Base-by-base conservation (phyloP, 2,329 filamentous ascomycete genomes). In the Diaporthe velutina region DNA sequence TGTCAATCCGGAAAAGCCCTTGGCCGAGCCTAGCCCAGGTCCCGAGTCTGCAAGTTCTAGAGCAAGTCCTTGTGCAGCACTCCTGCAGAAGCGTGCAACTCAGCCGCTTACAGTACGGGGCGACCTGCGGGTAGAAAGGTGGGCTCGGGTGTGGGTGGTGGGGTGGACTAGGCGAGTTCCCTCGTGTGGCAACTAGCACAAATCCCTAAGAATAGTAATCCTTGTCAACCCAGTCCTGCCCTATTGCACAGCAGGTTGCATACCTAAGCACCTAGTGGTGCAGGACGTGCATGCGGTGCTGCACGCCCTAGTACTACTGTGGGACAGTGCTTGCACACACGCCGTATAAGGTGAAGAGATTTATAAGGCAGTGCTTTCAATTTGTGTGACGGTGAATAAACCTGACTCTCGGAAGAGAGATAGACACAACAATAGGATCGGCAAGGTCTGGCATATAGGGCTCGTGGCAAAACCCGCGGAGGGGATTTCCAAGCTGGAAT, bases 401-500 rank as follows among this genome's bases (percentile, higher is more conserved):
- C 30, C 2, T 19, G 19, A 22, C 50, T 15, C 13, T 54, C 30
- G 45, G 30, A 9, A 50, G 33, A 48, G 45, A 8, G 6, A 48
- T 8, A 58, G 22, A 64, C 17, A 38, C 35, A 38, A 33, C 4
- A 28, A 45, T 30, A 30, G 54, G 68, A 58, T 58, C 68, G 68
- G 68, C 68, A 42, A 48, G 30, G 45, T 40, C 57, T 60, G 57
- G 33, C 57, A 60, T 33, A 35, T 72, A 72, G 57, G 70, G 57
- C 70, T 64, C n/a, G 70, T 64, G 70, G 45, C 64, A 38, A 68
- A n/a, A 40, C n/a, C 12, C 12, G 42, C 17, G 42, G 42, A 38
- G 40, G 64, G 5, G 64, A 25, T 54, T 54, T 68, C 15, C 33
- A 54, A 28, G 64, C 48, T 50, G 64, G 22, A 54, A 12, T 4